A percentile compares a stretch with the other conserved stretches of the same genome.
These are phyloP conservation scores for Castanea mollissima DNA, from an alignment of 306 rosid genomes.

Conservation along the genomic window DNA sequence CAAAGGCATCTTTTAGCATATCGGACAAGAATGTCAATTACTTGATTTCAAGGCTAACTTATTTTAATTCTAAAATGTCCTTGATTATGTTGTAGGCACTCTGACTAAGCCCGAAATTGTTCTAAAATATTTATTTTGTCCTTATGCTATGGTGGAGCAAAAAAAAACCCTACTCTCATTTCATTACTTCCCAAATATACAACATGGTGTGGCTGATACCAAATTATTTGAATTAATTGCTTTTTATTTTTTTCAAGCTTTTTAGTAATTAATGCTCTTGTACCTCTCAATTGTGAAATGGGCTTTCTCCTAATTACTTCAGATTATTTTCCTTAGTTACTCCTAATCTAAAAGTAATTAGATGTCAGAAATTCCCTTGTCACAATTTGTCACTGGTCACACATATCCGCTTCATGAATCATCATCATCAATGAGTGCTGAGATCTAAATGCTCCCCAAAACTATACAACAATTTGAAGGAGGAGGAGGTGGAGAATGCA, in stretches of 20 bases:
- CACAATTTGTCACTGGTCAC: not conserved
- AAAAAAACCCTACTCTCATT: not conserved
- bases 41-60: not conserved
- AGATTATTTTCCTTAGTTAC: not conserved
- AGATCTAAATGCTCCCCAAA: not conserved
- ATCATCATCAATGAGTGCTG: not conserved
- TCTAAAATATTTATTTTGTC: not conserved
- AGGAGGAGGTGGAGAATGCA: not conserved
- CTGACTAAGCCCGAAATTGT: not conserved
- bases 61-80: not conserved
- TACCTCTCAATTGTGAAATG: not conserved
- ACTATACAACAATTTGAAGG: not conserved
- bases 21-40: slow-evolving; percentile 4
- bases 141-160: too few relatives aligned
- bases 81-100: not conserved
- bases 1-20: not conserved
- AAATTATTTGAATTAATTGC: not conserved
- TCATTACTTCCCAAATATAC: not conserved
- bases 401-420: not conserved
- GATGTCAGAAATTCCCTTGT: not conserved
- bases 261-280: not conserved
- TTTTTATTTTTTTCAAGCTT: not conserved
- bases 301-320: not conserved
- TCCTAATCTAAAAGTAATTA: not conserved
- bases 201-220: not conserved